Percentiles rank a stretch among this genome's conserved stretches.
Conservation (phyloP, 1,284 basidiomycete species). For the Fomitiporia mediterranea region DNA sequence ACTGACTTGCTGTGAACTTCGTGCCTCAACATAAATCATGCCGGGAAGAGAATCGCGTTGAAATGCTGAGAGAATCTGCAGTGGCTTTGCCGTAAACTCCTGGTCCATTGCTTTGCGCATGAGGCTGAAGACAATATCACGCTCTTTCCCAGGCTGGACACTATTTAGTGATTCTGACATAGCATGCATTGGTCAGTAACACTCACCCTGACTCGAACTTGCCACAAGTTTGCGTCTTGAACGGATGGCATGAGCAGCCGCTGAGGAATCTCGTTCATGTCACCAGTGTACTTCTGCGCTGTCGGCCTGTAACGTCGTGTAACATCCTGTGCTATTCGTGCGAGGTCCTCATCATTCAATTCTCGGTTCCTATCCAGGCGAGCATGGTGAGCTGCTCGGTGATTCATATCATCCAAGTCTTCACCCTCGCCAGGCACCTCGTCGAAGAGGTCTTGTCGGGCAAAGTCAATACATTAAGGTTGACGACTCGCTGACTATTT, state of each 20-base stretch:
- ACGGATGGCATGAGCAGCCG: constrained; percentile 96
- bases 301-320: constrained; percentile 76
- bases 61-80: constrained; percentile 89
- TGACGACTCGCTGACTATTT: neutral
- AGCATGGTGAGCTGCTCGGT: constrained; percentile 67
- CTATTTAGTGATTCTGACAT: constrained; percentile 15
- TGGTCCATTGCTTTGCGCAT: constrained; percentile 88
- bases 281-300: constrained; percentile 75
- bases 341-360: constrained; percentile 79
- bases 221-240: constrained; percentile 94
- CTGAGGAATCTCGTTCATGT: constrained; percentile 93
- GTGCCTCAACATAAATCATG: constrained; percentile 94
- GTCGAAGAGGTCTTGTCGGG: constrained; percentile 72
- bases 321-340: constrained; percentile 82
- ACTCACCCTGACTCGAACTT: constrained; percentile 86
- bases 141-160: constrained; percentile 80
- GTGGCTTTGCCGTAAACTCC: constrained; percentile 70
- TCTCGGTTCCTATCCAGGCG: constrained; percentile 76
- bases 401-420: constrained; percentile 60
- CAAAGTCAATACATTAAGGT: constrained; percentile 24
- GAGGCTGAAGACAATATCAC: constrained; percentile 89
- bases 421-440: constrained; percentile 64
- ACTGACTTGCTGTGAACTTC: constrained; percentile 81
- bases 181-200: neutral
- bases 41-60: constrained; percentile 93